Base-by-base conservation (phyloP, 2,329 filamentous ascomycete genomes). In the Graphilbum ipis-grandicollis region DNA sequence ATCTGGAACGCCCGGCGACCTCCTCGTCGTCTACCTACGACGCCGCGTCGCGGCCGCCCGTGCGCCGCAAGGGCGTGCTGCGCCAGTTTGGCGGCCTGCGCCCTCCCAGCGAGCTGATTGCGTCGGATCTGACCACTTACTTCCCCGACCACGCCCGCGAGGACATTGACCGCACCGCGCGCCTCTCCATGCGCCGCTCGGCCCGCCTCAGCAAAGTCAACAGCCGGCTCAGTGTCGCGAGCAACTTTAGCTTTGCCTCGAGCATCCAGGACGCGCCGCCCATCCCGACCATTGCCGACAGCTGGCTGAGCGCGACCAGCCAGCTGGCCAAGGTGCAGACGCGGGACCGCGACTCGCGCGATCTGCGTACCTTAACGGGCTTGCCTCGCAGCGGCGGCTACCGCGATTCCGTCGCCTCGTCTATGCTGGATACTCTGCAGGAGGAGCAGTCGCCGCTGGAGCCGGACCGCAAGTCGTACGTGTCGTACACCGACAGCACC, bases 41-140 rank as follows among this genome's bases (percentile, higher is more conserved):
- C n/a, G 50, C 58, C 9, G 50, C 54, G 18, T 55, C 62, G 33
- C 55, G 62, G 33, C 59, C 63, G 33, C 56, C 52, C 33, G 55
- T 48, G 41, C 55, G 53, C 40, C 59, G 59, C 41, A 73, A 72
- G 50, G 61, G 57, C 22, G 64, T 74, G 21, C 62, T 86, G 33
- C 75, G 80, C 45, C 79, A 80, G 45, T 96, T 96, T 57, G 90
- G 92, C 49, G 88, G 88, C 25, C 76, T 90, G 44, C 71, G 90
- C 47, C 90, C 90, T 15, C 90, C 90, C 2, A 96, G 88, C 59
- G 90, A 98, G 61, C 71, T 98, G 53, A 98, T 98, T 52, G 88
- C 88, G 19, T 93, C 90, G 18, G 90, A 98, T 52, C 64, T 98
- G 41, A 90, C 84, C 2, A 93, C 86, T 0, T 98, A 96, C 63